Evolutionary conservation across 129 eudicot genomes (phyloP), one percentile per base, ranked within the genome.

Genomic region (Centaurea solstitialis): DNA sequence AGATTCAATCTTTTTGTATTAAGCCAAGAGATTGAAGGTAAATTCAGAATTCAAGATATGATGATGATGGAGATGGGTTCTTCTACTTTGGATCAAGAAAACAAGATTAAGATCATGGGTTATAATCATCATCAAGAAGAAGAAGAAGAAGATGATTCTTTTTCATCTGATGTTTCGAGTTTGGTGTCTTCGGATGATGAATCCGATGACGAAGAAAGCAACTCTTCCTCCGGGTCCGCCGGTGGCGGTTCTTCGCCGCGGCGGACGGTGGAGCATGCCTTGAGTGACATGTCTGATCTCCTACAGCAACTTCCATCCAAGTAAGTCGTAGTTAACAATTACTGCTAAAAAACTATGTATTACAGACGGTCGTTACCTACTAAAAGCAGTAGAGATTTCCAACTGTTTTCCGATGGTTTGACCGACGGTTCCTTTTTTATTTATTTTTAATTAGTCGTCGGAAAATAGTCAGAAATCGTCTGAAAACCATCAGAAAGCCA

Each of bases 301-400:
- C 84, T 92, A 72, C 91, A 86, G 72, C 88, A 92, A 76, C 92
- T 92, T 8, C 97, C 97, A 2, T 61, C 90, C 88, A 92, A 92
- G 97, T 90, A 87, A 86, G 91, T 38, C 22, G 22, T 59, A 11
- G 37, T 33, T 33, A 33, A 26, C 30, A 33, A 26, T 2, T 26
- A 26, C 30, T 26, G 2, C 30, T 26, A 26, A 26, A 26, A 26
- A 26, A 26, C 30, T 26, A 2, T 26, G 30, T 26, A 26, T 26
- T 26, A 26, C 30, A 0, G 30, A 26, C 30, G 2, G 2, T 2
- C 30, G 30, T 26, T 26, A 26, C 30, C 30, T 26, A 2, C 30
- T 26, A 2, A 26, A 26, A 0, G 2, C 30, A 26, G 30, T 26
- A 2, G 30, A 26, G 2, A 26, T 26, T 26, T 26, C 30, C 30